Evolutionary conservation across 2,329 filamentous ascomycete genomes (phyloP).

Genomic region (Colletotrichum sidae): DNA sequence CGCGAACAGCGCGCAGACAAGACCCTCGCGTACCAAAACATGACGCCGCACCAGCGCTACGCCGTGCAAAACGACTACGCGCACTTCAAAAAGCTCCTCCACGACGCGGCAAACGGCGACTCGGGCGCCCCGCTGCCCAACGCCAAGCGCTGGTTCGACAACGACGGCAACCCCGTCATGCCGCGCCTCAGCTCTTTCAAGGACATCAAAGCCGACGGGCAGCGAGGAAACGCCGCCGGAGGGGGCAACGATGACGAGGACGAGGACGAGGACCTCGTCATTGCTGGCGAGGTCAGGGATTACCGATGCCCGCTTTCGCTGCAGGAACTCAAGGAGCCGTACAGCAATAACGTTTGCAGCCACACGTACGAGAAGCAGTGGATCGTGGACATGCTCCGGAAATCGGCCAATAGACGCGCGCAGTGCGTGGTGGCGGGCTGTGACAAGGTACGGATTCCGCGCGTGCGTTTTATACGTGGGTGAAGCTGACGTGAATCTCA

Average conservation of each 20-base stretch:
- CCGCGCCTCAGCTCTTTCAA: constrained; percentile 20
- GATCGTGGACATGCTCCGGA: constrained; percentile 68
- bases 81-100: constrained; percentile 69
- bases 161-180: constrained; percentile 55
- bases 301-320: constrained; percentile 79
- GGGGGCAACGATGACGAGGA: constrained; percentile 63
- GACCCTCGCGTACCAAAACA: constrained; percentile 54
- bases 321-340: constrained; percentile 72
- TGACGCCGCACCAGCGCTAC: constrained; percentile 61
- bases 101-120: constrained; percentile 62
- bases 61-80: constrained; percentile 69
- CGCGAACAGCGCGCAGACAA: constrained; percentile 51
- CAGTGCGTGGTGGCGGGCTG: constrained; percentile 77
- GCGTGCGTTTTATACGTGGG: background rate
- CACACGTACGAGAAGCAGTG: constrained; percentile 78
- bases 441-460: constrained; percentile 57
- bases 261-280: constrained; percentile 75
- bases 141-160: constrained; percentile 65
- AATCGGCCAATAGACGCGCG: constrained; percentile 48
- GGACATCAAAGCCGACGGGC: constrained; percentile 48
- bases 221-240: constrained; percentile 42
- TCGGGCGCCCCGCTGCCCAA: constrained; percentile 64
- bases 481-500: constrained; percentile 42
- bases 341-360: constrained; percentile 74
- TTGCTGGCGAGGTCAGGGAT: constrained; percentile 72